These are phyloP conservation scores for Panaeolus cyanescens DNA, from an alignment of 768 basidiomycete species.

Conservation along the genomic window DNA sequence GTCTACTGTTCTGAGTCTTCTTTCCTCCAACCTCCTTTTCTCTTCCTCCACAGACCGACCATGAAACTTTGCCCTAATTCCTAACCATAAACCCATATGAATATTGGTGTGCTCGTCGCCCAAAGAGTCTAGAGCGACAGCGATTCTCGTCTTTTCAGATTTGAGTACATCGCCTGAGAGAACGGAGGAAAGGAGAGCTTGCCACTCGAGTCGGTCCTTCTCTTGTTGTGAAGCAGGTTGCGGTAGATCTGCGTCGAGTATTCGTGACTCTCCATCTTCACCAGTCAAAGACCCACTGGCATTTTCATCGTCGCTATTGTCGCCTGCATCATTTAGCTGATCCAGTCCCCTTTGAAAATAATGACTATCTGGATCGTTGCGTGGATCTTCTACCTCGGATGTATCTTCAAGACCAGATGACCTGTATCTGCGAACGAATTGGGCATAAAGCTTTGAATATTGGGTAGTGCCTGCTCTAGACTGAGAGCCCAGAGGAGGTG, in stretches of 20 bases:
- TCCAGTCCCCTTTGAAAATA: slow-evolving; percentile 75
- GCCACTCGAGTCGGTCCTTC: slow-evolving; percentile 90
- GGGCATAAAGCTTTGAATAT: slow-evolving; percentile 69
- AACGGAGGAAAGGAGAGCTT: slow-evolving; percentile 92
- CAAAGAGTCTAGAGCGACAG: slow-evolving; percentile 70
- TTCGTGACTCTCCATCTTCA: slow-evolving; percentile 50
- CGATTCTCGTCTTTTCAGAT: slow-evolving; percentile 92
- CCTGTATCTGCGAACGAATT: slow-evolving; percentile 78
- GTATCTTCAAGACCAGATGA: slow-evolving; percentile 49
- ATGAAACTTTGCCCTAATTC: slow-evolving; percentile 84
- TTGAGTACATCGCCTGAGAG: slow-evolving; percentile 92
- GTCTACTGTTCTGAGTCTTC: slow-evolving; percentile 79
- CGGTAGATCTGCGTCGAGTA: slow-evolving; percentile 63
- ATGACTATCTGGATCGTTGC: slow-evolving; percentile 82
- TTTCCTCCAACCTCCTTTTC: slow-evolving; percentile 77
- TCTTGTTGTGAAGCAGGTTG: slow-evolving; percentile 74
- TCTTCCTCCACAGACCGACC: slow-evolving; percentile 84
- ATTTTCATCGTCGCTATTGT: slow-evolving; percentile 80
- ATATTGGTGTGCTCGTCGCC: slow-evolving; percentile 69
- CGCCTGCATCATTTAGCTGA: slow-evolving; percentile 66
- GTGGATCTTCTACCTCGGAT: slow-evolving; percentile 60
- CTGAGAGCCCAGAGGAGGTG: slow-evolving; percentile 12
- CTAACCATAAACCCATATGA: slow-evolving; percentile 82
- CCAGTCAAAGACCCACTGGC: slow-evolving; percentile 41
- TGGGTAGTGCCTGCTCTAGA: slow-evolving; percentile 24